phyloP scores from a whole-genome alignment of 306 rosid species.

The Corylus avellana region DNA sequence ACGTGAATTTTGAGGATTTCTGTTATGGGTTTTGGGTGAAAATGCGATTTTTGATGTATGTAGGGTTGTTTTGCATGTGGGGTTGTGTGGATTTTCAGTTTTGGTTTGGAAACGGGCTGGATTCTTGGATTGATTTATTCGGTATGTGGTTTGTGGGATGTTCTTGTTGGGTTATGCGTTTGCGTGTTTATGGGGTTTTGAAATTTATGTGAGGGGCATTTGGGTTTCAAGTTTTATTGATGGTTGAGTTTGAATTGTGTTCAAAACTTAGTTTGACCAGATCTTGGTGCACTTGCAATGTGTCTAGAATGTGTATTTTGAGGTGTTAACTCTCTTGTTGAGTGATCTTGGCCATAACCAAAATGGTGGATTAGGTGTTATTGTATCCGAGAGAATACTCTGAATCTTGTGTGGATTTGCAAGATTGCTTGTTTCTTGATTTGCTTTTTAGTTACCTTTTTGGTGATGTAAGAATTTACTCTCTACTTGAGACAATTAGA shows the following conservation, averaged over 20 bases:
- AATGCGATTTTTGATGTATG: constrained; percentile 10
- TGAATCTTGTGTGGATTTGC: constrained; percentile 10
- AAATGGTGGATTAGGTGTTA: not conserved
- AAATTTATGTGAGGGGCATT: not conserved
- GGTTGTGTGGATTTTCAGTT: constrained; percentile 25
- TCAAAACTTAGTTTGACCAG: not conserved
- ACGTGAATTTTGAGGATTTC: constrained; percentile 12
- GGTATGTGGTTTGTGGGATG: not conserved
- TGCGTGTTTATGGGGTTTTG: not conserved
- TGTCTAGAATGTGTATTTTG: not conserved
- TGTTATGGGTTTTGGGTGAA: constrained; percentile 7
- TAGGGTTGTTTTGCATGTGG: constrained; percentile 1
- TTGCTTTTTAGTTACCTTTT: not conserved
- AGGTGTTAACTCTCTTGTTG: constrained; percentile 8
- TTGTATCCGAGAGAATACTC: constrained; percentile 2
- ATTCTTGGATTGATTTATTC: not conserved
- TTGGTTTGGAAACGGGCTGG: not conserved
- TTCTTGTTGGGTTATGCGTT: not conserved
- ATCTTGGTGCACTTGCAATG: not conserved
- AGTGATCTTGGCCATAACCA: not conserved
- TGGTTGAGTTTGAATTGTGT: not conserved
- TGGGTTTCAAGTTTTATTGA: constrained; percentile 8
- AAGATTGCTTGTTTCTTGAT: constrained; percentile 1
- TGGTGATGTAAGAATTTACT: not conserved
- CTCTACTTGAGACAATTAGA: not conserved